phyloP scores from a whole-genome alignment of 192 early-diverging fungal genomes.

The Mortierella hygrophila region DNA sequence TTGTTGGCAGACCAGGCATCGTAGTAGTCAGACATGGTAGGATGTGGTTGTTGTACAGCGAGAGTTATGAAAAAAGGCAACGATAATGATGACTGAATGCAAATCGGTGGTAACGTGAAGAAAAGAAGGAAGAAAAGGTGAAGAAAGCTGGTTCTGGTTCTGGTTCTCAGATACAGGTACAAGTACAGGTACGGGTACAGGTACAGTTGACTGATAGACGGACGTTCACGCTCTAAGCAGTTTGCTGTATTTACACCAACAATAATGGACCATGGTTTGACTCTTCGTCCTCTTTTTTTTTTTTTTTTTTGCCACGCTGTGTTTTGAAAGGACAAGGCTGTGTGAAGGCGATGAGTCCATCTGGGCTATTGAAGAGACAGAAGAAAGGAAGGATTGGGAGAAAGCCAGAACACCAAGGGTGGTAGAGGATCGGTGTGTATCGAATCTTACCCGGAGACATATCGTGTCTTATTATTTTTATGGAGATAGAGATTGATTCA shows the following conservation, averaged over 20 bases:
- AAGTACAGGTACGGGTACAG: background rate
- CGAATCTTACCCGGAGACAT: background rate
- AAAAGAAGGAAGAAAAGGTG: background rate
- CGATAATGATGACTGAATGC: background rate
- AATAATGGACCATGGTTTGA: background rate
- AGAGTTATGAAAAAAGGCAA: background rate
- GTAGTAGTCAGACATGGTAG: constrained; percentile 38
- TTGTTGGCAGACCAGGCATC: constrained; percentile 51
- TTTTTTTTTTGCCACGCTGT: too few species aligned
- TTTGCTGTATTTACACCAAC: background rate
- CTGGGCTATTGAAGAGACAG: background rate
- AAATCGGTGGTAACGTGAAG: too few species aligned
- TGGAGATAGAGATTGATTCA: background rate
- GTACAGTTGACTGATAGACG: background rate
- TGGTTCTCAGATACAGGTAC: background rate
- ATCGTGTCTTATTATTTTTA: too few species aligned
- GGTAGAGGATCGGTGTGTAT: background rate
- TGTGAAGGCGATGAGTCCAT: background rate
- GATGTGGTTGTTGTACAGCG: background rate
- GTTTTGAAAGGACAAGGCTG: background rate
- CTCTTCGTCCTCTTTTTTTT: too few species aligned
- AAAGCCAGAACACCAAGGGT: background rate
- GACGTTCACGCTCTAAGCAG: background rate
- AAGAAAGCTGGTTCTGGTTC: background rate
- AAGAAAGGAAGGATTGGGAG: background rate